Percentiles rank a stretch among this genome's conserved stretches.
Conservation (phyloP, 2,329 filamentous ascomycete species). For the Scolecobasidium constrictum region DNA sequence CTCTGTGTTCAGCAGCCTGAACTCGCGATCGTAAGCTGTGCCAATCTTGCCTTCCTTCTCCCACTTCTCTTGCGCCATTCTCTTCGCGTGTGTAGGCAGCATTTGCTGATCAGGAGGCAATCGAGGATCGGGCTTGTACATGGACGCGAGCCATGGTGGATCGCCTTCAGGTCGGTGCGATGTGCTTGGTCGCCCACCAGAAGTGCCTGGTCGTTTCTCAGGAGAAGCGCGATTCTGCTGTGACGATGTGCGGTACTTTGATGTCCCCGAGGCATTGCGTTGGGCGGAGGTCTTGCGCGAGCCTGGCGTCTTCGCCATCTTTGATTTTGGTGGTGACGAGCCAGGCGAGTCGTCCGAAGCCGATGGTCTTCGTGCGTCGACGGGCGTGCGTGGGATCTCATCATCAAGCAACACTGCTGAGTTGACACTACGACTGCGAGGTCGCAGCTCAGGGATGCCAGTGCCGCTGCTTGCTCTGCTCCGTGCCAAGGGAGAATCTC, state of each 20-base stretch:
- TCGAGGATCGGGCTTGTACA: constrained; percentile 91
- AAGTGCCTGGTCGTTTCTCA: constrained; percentile 48
- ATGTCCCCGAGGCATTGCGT: constrained; percentile 12
- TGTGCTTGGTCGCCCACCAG: constrained; percentile 42
- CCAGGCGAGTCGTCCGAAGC: not conserved
- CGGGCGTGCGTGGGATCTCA: constrained; percentile 16
- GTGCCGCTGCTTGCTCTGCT: constrained; percentile 45
- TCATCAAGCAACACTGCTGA: constrained; percentile 44
- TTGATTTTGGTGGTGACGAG: constrained; percentile 16
- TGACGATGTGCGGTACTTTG: constrained; percentile 12
- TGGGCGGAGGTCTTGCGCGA: constrained; percentile 1
- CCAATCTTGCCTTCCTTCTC: constrained; percentile 83
- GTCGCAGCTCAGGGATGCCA: constrained; percentile 41
- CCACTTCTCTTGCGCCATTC: constrained; percentile 90
- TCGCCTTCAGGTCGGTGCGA: constrained; percentile 82
- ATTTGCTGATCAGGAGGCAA: constrained; percentile 92
- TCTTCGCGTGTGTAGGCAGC: constrained; percentile 82
- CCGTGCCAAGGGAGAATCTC: constrained; percentile 58
- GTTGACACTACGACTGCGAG: constrained; percentile 57
- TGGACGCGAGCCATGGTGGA: constrained; percentile 86
- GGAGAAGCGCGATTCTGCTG: constrained; percentile 30
- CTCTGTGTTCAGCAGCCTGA: constrained; percentile 65
- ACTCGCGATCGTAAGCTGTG: constrained; percentile 75
- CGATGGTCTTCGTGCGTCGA: not conserved
- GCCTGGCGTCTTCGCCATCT: constrained; percentile 1